Conservation (phyloP, 495 filamentous ascomycete genomes). For the Hyaloscypha variabilis region DNA sequence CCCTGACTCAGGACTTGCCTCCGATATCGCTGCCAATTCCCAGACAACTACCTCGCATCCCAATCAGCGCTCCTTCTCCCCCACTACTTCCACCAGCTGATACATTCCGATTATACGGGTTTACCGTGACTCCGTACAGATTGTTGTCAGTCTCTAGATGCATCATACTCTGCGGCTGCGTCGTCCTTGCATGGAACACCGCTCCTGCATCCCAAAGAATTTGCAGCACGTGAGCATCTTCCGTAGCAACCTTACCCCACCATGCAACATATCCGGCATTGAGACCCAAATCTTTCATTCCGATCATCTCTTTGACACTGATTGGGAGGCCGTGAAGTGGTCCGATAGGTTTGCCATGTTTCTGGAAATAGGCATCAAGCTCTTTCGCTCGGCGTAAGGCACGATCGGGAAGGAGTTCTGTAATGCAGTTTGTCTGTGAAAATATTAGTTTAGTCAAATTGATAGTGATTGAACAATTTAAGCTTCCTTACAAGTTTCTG, state of each 20-base stretch:
- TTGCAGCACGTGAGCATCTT: conserved; percentile 49
- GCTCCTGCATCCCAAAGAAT: conserved; percentile 47
- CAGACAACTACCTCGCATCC: conserved; percentile 56
- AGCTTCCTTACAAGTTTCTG: conserved; percentile 34
- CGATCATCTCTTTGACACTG: conserved; percentile 68
- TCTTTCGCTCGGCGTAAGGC: conserved; percentile 59
- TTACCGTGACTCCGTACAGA: conserved; percentile 44
- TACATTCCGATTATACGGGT: conserved; percentile 50
- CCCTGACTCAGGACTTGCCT: conserved; percentile 44
- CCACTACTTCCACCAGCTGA: conserved; percentile 62
- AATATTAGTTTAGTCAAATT: conserved; percentile 6
- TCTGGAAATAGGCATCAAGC: conserved; percentile 58
- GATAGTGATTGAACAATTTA: too few species aligned
- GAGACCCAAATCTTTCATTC: conserved; percentile 52
- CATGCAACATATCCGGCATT: conserved; percentile 51
- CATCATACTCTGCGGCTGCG: conserved; percentile 35
- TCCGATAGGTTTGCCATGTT: conserved; percentile 50
- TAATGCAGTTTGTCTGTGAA: conserved; percentile 55
- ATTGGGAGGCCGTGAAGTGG: conserved; percentile 71
- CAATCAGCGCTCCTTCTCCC: conserved; percentile 60
- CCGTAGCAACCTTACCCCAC: conserved; percentile 39
- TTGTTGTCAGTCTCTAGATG: conserved; percentile 30
- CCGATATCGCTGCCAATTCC: conserved; percentile 63
- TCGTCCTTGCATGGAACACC: conserved; percentile 58
- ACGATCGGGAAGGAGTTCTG: conserved; percentile 64